These are phyloP conservation scores for Elsinoe ampelina DNA, from an alignment of 2,329 filamentous ascomycete genomes.

Conservation along the genomic window DNA sequence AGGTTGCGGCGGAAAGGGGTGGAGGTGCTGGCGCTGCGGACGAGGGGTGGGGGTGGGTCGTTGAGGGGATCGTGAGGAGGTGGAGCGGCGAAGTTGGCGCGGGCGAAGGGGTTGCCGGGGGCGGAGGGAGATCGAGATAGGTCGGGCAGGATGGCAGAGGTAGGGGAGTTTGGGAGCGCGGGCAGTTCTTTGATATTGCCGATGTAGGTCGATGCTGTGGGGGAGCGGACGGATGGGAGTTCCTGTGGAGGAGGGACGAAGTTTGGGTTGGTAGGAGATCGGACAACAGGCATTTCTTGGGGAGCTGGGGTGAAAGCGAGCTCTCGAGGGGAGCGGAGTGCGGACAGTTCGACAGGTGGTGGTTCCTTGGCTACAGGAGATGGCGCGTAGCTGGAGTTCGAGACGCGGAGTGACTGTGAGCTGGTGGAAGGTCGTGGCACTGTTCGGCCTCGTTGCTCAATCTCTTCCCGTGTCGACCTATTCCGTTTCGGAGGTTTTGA, in stretches of 20 bases:
- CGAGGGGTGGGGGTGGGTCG: constrained; percentile 4
- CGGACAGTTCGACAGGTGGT: background rate
- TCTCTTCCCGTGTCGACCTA: constrained; percentile 1
- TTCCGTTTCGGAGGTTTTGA: background rate
- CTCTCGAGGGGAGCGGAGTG: background rate
- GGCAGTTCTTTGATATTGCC: background rate
- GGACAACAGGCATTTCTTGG: background rate
- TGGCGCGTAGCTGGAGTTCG: background rate
- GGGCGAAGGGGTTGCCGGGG: constrained; percentile 5
- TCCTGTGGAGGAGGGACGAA: background rate
- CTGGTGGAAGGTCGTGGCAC: background rate
- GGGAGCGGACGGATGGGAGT: background rate
- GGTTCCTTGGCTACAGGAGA: background rate
- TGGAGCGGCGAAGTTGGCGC: background rate
- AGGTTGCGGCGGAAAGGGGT: constrained; percentile 3
- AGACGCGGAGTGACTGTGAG: background rate
- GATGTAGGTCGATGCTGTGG: background rate
- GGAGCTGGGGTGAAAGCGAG: background rate
- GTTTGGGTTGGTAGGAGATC: background rate
- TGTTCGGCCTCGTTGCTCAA: constrained; percentile 1
- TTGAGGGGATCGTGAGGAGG: constrained; percentile 5
- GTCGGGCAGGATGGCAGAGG: background rate
- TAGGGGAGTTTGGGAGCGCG: background rate
- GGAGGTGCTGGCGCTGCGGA: constrained; percentile 4
- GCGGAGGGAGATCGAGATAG: background rate